A percentile compares a stretch with the other conserved stretches of the same genome.
Conservation (phyloP, 2,329 filamentous ascomycete species). For the Macrophomina tecta region DNA sequence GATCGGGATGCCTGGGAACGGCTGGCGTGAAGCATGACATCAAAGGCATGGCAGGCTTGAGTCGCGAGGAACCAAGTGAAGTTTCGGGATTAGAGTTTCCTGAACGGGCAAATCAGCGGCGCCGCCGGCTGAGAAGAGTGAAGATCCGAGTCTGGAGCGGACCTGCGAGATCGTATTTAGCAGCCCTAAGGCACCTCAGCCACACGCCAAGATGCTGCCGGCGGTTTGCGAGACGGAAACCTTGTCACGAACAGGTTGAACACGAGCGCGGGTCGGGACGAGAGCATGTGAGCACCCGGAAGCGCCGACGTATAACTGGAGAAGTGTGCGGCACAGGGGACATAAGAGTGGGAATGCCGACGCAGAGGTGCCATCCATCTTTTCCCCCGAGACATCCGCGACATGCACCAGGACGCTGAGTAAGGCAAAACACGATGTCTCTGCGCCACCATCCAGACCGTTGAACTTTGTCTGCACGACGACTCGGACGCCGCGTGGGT, state of each 20-base stretch:
- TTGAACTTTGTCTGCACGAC: background rate
- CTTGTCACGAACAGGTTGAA: background rate
- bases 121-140: background rate
- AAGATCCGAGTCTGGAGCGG: background rate
- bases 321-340: background rate
- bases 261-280: slow-evolving; percentile 1
- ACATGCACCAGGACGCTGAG: background rate
- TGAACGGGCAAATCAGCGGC: background rate
- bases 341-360: background rate
- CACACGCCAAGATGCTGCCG: background rate
- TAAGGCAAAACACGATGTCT: slow-evolving; percentile 1
- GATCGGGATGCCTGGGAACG: background rate
- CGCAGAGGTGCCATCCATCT: background rate
- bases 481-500: background rate
- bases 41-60: background rate
- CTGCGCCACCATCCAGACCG: background rate
- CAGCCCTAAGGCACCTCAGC: slow-evolving; percentile 14
- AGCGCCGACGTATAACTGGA: background rate
- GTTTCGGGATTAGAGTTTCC: background rate
- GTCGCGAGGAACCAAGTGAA: background rate
- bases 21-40: background rate
- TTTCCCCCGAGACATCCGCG: background rate
- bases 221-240: background rate
- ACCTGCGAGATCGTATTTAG: slow-evolving; percentile 6
- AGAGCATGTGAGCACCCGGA: background rate